Percentiles rank a stretch among this genome's conserved stretches.
Conservation (phyloP, 139 green algal species). For the Micractinium sp. region DNA sequence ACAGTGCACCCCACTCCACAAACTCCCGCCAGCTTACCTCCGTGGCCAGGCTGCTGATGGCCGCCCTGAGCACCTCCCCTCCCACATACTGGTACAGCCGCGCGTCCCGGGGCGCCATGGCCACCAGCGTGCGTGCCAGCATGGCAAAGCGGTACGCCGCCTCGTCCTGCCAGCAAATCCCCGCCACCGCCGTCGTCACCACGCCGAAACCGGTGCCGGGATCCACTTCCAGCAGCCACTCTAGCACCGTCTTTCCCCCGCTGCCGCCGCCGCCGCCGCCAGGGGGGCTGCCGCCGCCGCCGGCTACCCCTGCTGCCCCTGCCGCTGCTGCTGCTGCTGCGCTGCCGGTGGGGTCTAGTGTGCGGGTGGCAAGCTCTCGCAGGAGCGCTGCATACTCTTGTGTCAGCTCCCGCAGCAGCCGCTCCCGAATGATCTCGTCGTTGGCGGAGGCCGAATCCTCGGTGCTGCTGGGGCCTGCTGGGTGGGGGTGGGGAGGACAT, state of each 20-base stretch:
- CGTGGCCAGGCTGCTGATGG: constrained; percentile 52
- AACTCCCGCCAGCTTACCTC: constrained; percentile 14
- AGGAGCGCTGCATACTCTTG: constrained; percentile 73
- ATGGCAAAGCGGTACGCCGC: constrained; percentile 52
- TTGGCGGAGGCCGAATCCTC: constrained; percentile 44
- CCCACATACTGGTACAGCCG: constrained; percentile 54
- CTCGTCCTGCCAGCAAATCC: constrained; percentile 80
- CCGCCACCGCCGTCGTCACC: constrained; percentile 58
- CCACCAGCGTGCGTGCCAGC: constrained; percentile 46
- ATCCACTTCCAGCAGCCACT: constrained; percentile 57
- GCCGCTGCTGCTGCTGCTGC: background rate
- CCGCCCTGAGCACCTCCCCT: constrained; percentile 55
- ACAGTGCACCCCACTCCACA: no score
- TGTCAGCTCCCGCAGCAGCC: constrained; percentile 72
- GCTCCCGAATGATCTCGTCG: constrained; percentile 71
- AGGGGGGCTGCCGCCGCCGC: background rate
- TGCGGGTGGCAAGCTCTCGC: constrained; percentile 27
- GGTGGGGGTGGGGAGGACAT: no score
- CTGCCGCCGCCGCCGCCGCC: background rate
- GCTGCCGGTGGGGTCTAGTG: background rate
- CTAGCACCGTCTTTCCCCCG: constrained; percentile 43
- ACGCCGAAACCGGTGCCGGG: constrained; percentile 52
- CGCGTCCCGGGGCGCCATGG: constrained; percentile 32
- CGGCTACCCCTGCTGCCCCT: background rate
- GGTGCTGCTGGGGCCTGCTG: background rate